Base-by-base conservation (phyloP, 352 stramenopile species). In the Phytophthora constricta region DNA sequence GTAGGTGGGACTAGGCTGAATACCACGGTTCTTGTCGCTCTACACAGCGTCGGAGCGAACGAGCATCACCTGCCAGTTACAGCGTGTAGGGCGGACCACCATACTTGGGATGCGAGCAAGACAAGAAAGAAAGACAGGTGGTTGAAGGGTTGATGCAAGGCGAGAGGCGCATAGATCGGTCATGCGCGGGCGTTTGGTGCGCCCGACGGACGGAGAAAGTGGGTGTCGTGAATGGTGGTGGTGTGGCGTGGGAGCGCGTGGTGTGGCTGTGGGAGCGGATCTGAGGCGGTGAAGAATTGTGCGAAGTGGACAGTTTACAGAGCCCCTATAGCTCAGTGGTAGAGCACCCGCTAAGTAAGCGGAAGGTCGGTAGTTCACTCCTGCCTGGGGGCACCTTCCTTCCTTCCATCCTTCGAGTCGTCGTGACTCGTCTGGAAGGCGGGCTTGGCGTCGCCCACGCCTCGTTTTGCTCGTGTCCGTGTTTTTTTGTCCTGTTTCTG, bases 271-370 rank as follows among this genome's bases (percentile, higher is more conserved):
- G 31, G 31, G 31, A 7, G 31, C 31, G 7, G 31, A 37, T 37
- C 31, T 37, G 31, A 37, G 31, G 31, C 31, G 31, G 31, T 37
- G 31, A 37, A 11, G 31, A 37, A 37, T 13, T 37, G 7, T 37
- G 31, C 7, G 31, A 37, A 37, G 31, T 37, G 31, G 7, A 7
- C 7, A 37, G 7, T 37, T 37, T 37, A 37, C 31, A 37, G 31
- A 37, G 31, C 62, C 54, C 63, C 55, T 61, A 71, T 60, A 71
- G 63, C 63, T 72, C 57, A 72, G 57, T 72, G 57, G 57, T 67
- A 72, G 64, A 72, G 57, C 64, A 72, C 64, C 57, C 58, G 64
- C 64, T 72, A 68, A 67, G 64, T 72, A 72, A 72, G 64, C 64
- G 58, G 57, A 72, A 72, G 49, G 55, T 66, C 55, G 63, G 55